Conservation (phyloP, 2,329 filamentous ascomycete species). For the Penicillium verrucosum region DNA sequence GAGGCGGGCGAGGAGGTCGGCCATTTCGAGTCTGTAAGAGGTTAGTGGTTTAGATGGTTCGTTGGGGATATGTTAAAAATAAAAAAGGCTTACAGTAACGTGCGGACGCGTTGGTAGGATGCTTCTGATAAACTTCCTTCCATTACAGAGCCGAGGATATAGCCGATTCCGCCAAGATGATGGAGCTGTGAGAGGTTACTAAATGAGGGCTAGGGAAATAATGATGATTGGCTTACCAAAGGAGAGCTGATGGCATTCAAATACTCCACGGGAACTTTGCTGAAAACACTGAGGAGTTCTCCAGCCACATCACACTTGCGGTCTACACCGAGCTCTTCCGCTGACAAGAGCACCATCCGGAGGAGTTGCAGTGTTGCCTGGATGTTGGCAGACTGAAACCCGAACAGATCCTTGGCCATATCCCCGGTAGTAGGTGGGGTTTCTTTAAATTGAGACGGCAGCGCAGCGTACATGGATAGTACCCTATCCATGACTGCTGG, state of each 20-base stretch:
- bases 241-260: constrained; percentile 50
- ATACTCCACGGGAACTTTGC: constrained; percentile 45
- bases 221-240: constrained; percentile 25
- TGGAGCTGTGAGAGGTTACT: constrained; percentile 33
- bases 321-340: constrained; percentile 38
- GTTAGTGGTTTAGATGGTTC: neutral
- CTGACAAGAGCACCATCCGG: constrained; percentile 47
- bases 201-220: neutral
- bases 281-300: constrained; percentile 45
- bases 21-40: constrained; percentile 37
- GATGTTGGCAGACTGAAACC: constrained; percentile 53
- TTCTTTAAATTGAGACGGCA: constrained; percentile 27
- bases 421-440: constrained; percentile 30
- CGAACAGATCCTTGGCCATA: constrained; percentile 39
- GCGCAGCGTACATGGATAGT: constrained; percentile 22
- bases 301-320: constrained; percentile 48
- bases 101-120: constrained; percentile 43
- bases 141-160: constrained; percentile 49
- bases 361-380: constrained; percentile 49
- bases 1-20: constrained; percentile 45
- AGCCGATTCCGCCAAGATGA: constrained; percentile 50
- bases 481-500: constrained; percentile 27
- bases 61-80: neutral
- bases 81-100: constrained; percentile 33
- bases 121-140: constrained; percentile 44